phyloP scores from a whole-genome alignment of 192 early-diverging fungal genomes.

The Anaeromyces robustus region DNA sequence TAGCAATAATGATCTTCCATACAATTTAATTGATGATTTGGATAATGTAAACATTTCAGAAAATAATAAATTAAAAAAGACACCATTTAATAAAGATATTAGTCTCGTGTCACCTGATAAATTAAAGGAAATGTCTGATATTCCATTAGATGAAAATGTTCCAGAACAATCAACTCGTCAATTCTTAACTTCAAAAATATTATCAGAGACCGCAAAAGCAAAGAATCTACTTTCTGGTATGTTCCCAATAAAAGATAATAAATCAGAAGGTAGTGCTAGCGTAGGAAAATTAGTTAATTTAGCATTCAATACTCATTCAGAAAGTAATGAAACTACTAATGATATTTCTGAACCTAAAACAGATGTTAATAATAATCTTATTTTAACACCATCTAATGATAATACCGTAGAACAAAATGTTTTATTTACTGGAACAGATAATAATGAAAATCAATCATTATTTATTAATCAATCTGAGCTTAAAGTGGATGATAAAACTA shows the following conservation, averaged over 20 bases:
- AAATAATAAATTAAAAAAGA: not conserved
- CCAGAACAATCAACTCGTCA: not conserved
- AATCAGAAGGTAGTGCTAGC: not conserved
- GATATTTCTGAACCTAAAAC: not conserved
- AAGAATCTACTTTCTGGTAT: not conserved
- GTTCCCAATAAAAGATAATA: not conserved
- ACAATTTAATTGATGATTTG: not conserved
- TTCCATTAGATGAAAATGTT: not conserved
- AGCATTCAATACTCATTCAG: not conserved
- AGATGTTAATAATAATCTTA: not conserved
- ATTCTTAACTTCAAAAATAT: not conserved
- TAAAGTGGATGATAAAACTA: not conserved
- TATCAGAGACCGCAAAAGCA: not conserved
- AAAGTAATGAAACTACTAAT: not conserved
- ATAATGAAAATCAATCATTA: not conserved
- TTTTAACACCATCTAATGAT: not conserved
- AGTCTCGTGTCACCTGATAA: not conserved
- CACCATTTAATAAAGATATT: not conserved
- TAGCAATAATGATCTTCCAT: not conserved
- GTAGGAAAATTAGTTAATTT: not conserved
- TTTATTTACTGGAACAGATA: not conserved
- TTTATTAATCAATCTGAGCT: not conserved
- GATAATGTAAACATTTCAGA: not conserved
- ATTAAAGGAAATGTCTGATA: not conserved
- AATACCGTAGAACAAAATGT: not conserved